A percentile compares a stretch with the other conserved stretches of the same genome.
Evolutionary conservation across 331 rosid genomes (phyloP).

Genomic region (Quercus phellos): DNA sequence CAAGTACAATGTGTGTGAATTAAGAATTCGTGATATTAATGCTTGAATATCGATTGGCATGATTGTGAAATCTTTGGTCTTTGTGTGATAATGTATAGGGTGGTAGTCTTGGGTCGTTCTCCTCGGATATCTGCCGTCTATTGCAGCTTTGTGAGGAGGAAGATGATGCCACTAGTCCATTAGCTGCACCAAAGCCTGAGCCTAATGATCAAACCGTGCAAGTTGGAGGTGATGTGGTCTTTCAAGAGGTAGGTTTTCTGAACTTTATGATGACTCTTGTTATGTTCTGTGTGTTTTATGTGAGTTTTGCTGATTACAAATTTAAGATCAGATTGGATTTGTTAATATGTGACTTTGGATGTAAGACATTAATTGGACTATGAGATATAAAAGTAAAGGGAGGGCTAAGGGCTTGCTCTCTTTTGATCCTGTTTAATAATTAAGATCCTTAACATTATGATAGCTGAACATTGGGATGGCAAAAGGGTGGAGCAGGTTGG

Average conservation of each 20-base stretch:
- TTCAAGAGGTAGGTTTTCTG: slow-evolving; percentile 55
- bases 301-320: not conserved
- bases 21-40: slow-evolving; percentile 23
- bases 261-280: not conserved
- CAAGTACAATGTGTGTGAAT: slow-evolving; percentile 12
- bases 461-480: not conserved
- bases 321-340: not conserved
- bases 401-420: not conserved
- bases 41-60: slow-evolving; percentile 21
- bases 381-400: not conserved
- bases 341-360: not conserved
- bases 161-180: slow-evolving; percentile 96
- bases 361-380: not conserved
- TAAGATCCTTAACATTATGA: not conserved
- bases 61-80: slow-evolving; percentile 42
- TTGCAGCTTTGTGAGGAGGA: slow-evolving; percentile 95
- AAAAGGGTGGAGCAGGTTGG: no score
- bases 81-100: slow-evolving; percentile 53
- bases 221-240: slow-evolving; percentile 48
- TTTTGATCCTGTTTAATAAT: not conserved
- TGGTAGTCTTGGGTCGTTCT: slow-evolving; percentile 88
- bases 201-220: slow-evolving; percentile 74
- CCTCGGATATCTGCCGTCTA: slow-evolving; percentile 84
- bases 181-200: slow-evolving; percentile 88
- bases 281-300: not conserved